Evolutionary conservation across 2,329 filamentous ascomycete species (phyloP).

Genomic region (Pleomassaria siparia): DNA sequence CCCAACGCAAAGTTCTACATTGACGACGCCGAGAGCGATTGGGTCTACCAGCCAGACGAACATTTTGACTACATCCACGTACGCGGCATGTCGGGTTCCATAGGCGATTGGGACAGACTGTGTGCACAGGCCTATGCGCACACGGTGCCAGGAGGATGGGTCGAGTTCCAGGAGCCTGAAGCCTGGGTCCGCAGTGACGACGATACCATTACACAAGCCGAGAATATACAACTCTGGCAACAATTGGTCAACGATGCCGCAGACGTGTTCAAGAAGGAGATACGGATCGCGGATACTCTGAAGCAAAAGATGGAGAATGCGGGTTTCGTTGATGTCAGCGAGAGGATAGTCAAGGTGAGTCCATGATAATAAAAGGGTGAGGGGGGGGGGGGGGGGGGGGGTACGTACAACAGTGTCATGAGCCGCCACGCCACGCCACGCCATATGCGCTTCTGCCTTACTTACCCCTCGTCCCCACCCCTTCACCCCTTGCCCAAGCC

Average conservation of each 20-base stretch:
- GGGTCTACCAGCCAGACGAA: slow-evolving; percentile 39
- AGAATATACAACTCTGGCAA: slow-evolving; percentile 31
- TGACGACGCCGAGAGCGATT: slow-evolving; percentile 45
- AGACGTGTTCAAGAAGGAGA: slow-evolving; percentile 27
- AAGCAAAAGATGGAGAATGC: slow-evolving; percentile 31
- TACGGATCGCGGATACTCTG: slow-evolving; percentile 23
- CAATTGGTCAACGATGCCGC: slow-evolving; percentile 31
- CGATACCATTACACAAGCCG: slow-evolving; percentile 27
- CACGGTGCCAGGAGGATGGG: slow-evolving; percentile 31
- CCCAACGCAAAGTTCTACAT: slow-evolving; percentile 46
- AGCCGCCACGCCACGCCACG: too few species aligned
- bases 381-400: too few species aligned
- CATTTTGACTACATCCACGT: slow-evolving; percentile 39
- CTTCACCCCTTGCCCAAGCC: too few species aligned
- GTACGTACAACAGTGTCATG: too few species aligned
- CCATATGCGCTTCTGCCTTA: too few species aligned
- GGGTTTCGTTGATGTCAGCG: slow-evolving; percentile 37
- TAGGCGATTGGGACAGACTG: slow-evolving; percentile 38
- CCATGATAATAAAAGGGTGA: too few species aligned
- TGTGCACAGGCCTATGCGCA: slow-evolving; percentile 28
- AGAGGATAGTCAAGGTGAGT: slow-evolving; percentile 38
- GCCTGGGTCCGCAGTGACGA: slow-evolving; percentile 36
- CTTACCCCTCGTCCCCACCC: neutral
- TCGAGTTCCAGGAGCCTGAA: slow-evolving; percentile 42
- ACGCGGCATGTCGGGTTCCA: slow-evolving; percentile 32